These are phyloP conservation scores for Aurantiochytrium sp. DNA, from an alignment of 108 stramenopile genomes.

Conservation along the genomic window DNA sequence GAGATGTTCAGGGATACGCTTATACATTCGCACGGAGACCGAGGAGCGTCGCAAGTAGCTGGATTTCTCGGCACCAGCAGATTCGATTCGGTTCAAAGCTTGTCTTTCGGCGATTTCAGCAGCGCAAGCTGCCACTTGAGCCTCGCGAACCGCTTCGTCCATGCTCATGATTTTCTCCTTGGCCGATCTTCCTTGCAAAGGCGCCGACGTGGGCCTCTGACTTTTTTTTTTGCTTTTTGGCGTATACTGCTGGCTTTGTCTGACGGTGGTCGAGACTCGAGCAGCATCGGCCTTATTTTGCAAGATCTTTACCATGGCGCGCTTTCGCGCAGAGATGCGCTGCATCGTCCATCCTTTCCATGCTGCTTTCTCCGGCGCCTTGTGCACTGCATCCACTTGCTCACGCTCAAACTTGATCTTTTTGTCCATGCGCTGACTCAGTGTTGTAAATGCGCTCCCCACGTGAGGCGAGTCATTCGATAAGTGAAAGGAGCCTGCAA, in stretches of 20 bases:
- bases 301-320: not conserved
- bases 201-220: too few relatives aligned
- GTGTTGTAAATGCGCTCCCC: not conserved
- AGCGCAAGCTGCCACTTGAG: too few relatives aligned
- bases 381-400: not conserved
- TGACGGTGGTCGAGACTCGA: not conserved
- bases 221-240: not conserved
- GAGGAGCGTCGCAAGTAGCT: not conserved
- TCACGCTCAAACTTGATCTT: not conserved
- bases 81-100: too few relatives aligned
- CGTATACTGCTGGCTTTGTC: not conserved
- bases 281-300: not conserved
- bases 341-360: not conserved
- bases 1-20: not conserved
- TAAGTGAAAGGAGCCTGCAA: not conserved
- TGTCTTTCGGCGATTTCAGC: too few relatives aligned
- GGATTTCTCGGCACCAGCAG: not conserved
- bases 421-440: not conserved
- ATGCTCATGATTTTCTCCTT: too few relatives aligned
- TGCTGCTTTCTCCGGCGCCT: not conserved
- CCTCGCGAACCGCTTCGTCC: too few relatives aligned
- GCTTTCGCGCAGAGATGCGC: not conserved
- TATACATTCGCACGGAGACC: not conserved
- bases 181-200: too few relatives aligned
- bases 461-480: not conserved